Base-by-base conservation (phyloP, 1,284 basidiomycete genomes). In the Ganoderma multipileum region DNA sequence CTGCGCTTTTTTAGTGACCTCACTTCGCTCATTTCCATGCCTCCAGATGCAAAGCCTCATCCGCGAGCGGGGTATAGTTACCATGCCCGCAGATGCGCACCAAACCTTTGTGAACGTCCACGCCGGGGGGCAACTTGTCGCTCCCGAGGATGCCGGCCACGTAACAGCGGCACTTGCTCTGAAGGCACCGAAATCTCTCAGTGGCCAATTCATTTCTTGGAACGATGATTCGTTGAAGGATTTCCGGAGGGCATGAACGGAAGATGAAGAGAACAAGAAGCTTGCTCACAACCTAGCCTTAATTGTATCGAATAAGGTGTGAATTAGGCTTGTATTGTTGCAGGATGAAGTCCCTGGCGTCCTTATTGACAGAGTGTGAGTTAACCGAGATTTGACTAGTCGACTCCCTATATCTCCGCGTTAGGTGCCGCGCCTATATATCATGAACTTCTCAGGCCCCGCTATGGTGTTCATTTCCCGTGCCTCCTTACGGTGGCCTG, bases 141-240 rank as follows among this genome's bases (percentile, higher is more conserved):
- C 86, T 61, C 89, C 93, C 4, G 87, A 91, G 69, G 88, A 90
- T 61, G 85, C 89, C 58, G 95, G 91, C 0, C 86, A 92, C 77
- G 93, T 95, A 52, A 89, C 95, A 69, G 93, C 92, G 11, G 83
- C 86, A 23, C 81, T 95, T 39, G 83, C 90, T 2, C 74, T 94
- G 41, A 77, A 78, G 36, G 91, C 91, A 4, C 82, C 87, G 8
- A 83, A 85, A 71, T 76, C 80, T 3, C 76, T 94, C 63, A 92
- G 87, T 62, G 95, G 95, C 20, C 81, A 87, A 71, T 97, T 95
- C 77, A 82, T 96, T 60, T 89, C 83, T 73, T 93, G 92, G 90
- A 85, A 92, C 73, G 83, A 85, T 14, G 87, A 88, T 38, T 85
- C 87, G 69, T 91, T 90, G 78, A 83, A 81, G 75, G 81, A 84